Evolutionary conservation across 2,329 filamentous ascomycete genomes (phyloP).

Genomic region (Fusarium goolgardi): DNA sequence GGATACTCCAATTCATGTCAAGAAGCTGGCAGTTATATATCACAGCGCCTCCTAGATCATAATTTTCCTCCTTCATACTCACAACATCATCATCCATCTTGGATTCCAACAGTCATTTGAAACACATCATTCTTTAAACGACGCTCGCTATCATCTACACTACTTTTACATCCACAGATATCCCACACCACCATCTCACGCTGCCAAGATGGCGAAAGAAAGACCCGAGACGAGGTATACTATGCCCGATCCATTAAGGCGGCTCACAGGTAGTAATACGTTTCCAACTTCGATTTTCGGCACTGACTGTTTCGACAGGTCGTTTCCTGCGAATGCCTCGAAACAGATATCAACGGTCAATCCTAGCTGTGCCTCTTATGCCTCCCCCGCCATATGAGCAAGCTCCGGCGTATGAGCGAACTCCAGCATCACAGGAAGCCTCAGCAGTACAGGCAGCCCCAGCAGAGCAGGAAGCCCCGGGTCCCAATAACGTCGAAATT

Average conservation of each 20-base stretch:
- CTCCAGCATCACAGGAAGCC: neutral
- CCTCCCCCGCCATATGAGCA: no score
- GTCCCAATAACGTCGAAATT: constrained; percentile 8
- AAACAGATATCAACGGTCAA: no score
- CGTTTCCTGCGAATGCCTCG: neutral
- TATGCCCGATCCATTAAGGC: neutral
- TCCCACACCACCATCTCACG: neutral
- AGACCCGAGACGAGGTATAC: neutral
- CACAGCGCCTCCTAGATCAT: neutral
- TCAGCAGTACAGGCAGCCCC: neutral
- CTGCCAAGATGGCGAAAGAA: neutral
- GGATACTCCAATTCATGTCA: neutral
- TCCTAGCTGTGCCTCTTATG: no score
- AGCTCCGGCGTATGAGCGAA: no score
- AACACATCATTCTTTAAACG: constrained; percentile 13
- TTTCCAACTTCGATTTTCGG: no score
- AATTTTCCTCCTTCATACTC: neutral
- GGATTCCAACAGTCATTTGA: constrained; percentile 19
- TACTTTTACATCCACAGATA: neutral
- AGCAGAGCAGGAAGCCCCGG: neutral
- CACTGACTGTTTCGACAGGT: neutral
- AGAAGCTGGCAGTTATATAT: neutral
- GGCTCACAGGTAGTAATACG: neutral
- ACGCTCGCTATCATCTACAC: constrained; percentile 4
- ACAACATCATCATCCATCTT: constrained; percentile 9